Conservation (phyloP, 75 land plant genomes). For the Cunninghamia lanceolata region DNA sequence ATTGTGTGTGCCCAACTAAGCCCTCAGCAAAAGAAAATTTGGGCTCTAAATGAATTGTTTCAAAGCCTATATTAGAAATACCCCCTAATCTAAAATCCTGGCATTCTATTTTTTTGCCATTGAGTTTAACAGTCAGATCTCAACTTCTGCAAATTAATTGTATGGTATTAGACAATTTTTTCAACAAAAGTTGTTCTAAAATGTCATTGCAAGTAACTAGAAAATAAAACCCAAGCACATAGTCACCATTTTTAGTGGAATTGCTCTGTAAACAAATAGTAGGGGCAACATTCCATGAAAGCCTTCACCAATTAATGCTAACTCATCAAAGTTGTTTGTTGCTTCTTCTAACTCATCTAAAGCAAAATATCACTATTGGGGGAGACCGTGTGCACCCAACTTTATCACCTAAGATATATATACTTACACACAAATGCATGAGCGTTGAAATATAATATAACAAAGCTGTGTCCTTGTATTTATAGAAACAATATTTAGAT, state of each 20-base stretch:
- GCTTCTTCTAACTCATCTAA: slow-evolving; percentile 85
- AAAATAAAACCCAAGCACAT: slow-evolving; percentile 21
- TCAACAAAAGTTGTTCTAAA: slow-evolving; percentile 10
- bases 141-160: slow-evolving; percentile 17
- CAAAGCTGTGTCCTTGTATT: background rate
- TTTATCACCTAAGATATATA: slow-evolving; percentile 60
- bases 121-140: slow-evolving; percentile 7
- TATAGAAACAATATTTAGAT: slow-evolving; percentile 3
- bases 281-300: slow-evolving; percentile 15
- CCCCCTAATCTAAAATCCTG: background rate
- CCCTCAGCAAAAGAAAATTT: too few relatives aligned
- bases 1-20: too few relatives aligned
- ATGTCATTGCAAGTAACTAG: slow-evolving; percentile 13
- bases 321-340: slow-evolving; percentile 84
- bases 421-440: slow-evolving; percentile 28
- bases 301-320: too few relatives aligned
- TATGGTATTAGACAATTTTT: slow-evolving; percentile 18
- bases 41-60: background rate
- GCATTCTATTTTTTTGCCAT: background rate
- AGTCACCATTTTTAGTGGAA: slow-evolving; percentile 11
- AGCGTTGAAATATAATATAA: background rate
- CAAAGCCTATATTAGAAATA: background rate
- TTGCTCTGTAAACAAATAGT: slow-evolving; percentile 16
- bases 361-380: slow-evolving; percentile 58
- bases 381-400: slow-evolving; percentile 48